These are phyloP conservation scores for Lecanosticta acicola DNA, from an alignment of 2,329 filamentous ascomycete species.

Conservation along the genomic window DNA sequence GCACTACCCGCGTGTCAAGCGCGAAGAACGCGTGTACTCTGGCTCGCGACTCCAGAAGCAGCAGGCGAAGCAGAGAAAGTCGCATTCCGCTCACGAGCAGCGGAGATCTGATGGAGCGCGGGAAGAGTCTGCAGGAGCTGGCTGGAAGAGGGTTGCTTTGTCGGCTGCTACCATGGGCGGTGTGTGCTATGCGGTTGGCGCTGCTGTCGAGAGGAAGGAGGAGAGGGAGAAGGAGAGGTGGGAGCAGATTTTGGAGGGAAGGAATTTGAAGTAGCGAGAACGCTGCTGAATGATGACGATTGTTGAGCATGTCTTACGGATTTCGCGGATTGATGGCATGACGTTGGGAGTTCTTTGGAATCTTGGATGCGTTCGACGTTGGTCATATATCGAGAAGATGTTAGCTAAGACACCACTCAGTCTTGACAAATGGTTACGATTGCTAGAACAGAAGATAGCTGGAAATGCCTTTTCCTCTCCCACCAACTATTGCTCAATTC, in stretches of 20 bases:
- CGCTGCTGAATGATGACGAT: too few species aligned
- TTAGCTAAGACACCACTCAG: neutral
- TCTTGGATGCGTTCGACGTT: neutral
- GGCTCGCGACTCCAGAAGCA: constrained; percentile 30
- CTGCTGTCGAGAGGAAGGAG: constrained; percentile 46
- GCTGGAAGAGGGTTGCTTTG: too few species aligned
- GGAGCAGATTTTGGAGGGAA: constrained; percentile 23
- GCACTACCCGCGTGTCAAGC: constrained; percentile 42
- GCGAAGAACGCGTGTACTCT: constrained; percentile 46
- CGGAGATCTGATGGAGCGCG: too few species aligned
- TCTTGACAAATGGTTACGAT: too few species aligned
- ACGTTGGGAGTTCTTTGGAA: neutral
- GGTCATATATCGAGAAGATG: constrained; percentile 1
- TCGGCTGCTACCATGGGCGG: constrained; percentile 47
- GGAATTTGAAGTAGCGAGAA: too few species aligned
- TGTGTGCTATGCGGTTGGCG: constrained; percentile 55
- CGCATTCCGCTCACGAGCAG: too few species aligned
- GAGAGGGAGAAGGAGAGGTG: constrained; percentile 20
- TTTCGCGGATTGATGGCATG: constrained; percentile 1
- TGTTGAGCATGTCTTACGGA: too few species aligned
- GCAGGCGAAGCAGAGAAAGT: constrained; percentile 27
- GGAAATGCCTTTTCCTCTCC: neutral
- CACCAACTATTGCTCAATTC: neutral
- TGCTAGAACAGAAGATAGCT: too few species aligned
- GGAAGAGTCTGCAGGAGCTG: too few species aligned